Base-by-base conservation (phyloP, 2,329 filamentous ascomycete genomes). In the Fusarium incarnatum region DNA sequence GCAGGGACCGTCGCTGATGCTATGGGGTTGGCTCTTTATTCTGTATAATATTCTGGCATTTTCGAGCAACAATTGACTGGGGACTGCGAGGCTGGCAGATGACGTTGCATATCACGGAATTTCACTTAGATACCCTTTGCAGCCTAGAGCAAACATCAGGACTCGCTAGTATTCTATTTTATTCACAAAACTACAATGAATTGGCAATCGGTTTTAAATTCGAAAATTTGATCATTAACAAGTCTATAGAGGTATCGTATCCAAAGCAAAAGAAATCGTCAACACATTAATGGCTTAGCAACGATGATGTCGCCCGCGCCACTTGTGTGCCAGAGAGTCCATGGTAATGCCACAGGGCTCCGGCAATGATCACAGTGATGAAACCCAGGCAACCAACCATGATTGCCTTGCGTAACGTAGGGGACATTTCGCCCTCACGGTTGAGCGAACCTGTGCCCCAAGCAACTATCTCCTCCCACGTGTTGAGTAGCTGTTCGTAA, bases 1-100 rank as follows among this genome's bases (percentile, higher is more conserved):
- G 64, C 76, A 77, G 72, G 75, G 80, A 58, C 75, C 82, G 77
- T 79, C 80, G 71, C 75, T 82, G 77, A 81, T 85, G 60, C 75
- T 78, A 40, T 77, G 81, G 48, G 77, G 56, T 75, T 77, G 59
- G 79, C 11, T 45, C 40, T 27, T 13, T 16, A 32, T 37, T 48
- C 34, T 53, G 47, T 47, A 41, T 18, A 47, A 47, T 12, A 53
- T 15, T 20, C n/a, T 32, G n/a, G 16, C 44, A 41, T 22, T 58
- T 44, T 61, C 10, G 22, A 44, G 44, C 15, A 44, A 28, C 37
- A 23, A n/a, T 34, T 27, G 25, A 40, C 44, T 46, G 44, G 48
- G 54, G 28, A 54, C 18, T 30, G 9, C 16, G 27, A 32, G 18
- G 40, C 28, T 47, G 32, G 40, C 37, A 50, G 25, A 45, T 45